These are phyloP conservation scores for Saksenaea oblongispora DNA, from an alignment of 371 early-diverging fungal genomes.

Conservation along the genomic window DNA sequence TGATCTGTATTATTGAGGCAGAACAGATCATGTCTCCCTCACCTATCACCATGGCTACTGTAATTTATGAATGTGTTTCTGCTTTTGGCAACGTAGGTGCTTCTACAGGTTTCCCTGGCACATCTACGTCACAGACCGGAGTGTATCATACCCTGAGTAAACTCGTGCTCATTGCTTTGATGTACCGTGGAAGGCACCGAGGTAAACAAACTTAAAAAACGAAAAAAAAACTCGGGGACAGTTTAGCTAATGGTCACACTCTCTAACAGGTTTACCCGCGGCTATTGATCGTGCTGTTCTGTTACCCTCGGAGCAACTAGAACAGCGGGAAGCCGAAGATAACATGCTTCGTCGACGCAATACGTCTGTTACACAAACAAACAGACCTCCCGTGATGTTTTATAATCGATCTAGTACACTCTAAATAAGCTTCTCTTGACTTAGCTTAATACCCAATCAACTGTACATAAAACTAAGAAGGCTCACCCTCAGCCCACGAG, in stretches of 20 bases:
- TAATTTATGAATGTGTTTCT: conserved; percentile 47
- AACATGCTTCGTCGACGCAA: conserved; percentile 18
- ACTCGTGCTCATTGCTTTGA: conserved; percentile 36
- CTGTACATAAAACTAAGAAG: background rate
- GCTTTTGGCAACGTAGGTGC: conserved; percentile 47
- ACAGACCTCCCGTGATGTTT: conserved; percentile 9
- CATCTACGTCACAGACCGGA: conserved; percentile 39
- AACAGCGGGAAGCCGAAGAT: conserved; percentile 19
- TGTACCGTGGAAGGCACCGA: conserved; percentile 48
- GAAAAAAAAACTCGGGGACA: background rate
- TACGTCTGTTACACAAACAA: conserved; percentile 18
- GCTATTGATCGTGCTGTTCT: conserved; percentile 51
- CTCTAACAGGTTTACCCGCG: conserved; percentile 35
- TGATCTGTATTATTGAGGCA: conserved; percentile 34
- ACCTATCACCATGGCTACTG: conserved; percentile 33
- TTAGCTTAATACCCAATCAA: background rate
- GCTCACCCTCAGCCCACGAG: too few relatives aligned
- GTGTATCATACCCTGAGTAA: conserved; percentile 38
- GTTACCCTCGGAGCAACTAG: conserved; percentile 38
- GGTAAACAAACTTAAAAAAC: conserved; percentile 16
- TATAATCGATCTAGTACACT: conserved; percentile 22
- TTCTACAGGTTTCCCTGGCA: conserved; percentile 38
- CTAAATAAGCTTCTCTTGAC: background rate
- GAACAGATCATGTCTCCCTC: conserved; percentile 38
- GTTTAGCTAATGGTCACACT: background rate